These are phyloP conservation scores for Lasiodiplodia citricola DNA, from an alignment of 2,329 filamentous ascomycete species.

Conservation along the genomic window DNA sequence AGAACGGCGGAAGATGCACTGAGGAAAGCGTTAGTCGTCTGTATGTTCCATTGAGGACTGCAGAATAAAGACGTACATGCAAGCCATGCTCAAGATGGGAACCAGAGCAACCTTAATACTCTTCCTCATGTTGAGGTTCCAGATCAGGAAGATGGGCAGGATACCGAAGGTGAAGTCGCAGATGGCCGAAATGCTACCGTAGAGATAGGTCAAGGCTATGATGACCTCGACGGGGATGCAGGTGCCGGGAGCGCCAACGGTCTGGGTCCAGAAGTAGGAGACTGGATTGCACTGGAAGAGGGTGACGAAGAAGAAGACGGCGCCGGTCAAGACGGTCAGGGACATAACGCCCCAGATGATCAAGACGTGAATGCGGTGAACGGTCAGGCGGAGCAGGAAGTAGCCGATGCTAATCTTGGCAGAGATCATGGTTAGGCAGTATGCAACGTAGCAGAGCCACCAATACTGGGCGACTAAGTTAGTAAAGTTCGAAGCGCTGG, in stretches of 20 bases:
- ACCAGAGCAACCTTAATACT: slow-evolving; percentile 55
- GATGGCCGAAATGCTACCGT: slow-evolving; percentile 53
- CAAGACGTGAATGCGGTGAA: slow-evolving; percentile 28
- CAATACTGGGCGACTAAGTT: slow-evolving; percentile 4
- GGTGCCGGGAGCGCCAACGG: slow-evolving; percentile 42
- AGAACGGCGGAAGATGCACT: slow-evolving; percentile 42
- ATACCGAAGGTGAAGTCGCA: slow-evolving; percentile 58
- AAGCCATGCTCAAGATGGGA: slow-evolving; percentile 56
- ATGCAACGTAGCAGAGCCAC: slow-evolving; percentile 27
- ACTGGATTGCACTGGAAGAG: slow-evolving; percentile 58
- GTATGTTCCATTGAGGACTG: neutral
- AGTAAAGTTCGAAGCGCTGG: neutral
- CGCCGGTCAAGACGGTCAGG: slow-evolving; percentile 43
- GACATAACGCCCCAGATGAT: slow-evolving; percentile 47
- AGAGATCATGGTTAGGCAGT: slow-evolving; percentile 26
- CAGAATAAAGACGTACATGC: slow-evolving; percentile 37
- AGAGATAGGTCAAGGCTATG: slow-evolving; percentile 52
- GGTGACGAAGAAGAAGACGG: slow-evolving; percentile 54
- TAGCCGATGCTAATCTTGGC: slow-evolving; percentile 20
- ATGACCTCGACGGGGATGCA: slow-evolving; percentile 51
- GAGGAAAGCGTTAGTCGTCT: neutral
- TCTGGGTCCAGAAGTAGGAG: slow-evolving; percentile 56
- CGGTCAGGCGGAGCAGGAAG: slow-evolving; percentile 14
- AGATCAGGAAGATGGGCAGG: slow-evolving; percentile 58
- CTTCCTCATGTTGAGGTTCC: slow-evolving; percentile 56